phyloP scores from a whole-genome alignment of 345 rosid genomes.

The Gossypium ekmanianum region DNA sequence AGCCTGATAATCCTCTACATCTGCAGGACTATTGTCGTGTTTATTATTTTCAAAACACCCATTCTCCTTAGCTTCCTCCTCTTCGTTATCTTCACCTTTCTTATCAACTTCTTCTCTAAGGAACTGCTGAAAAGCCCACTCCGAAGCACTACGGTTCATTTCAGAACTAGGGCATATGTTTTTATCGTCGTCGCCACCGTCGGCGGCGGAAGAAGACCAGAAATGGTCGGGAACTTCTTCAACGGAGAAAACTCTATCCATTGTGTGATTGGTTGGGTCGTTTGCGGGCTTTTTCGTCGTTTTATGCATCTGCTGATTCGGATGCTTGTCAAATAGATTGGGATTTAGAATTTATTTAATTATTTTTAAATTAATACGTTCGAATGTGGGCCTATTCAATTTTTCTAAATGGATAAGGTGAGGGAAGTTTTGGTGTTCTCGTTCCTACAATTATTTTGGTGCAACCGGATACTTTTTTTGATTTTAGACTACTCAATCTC shows the following conservation, averaged over 20 bases:
- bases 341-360: neutral
- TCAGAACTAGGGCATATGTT: neutral
- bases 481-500: too few relatives aligned
- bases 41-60: constrained; percentile 1
- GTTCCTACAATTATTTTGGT: neutral
- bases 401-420: neutral
- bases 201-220: constrained; percentile 33
- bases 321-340: constrained; percentile 1
- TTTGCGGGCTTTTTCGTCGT: neutral
- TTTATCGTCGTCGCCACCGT: neutral
- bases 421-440: neutral
- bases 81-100: constrained; percentile 1
- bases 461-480: neutral
- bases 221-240: constrained; percentile 62
- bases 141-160: constrained; percentile 64
- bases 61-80: neutral
- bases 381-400: neutral
- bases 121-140: constrained; percentile 77
- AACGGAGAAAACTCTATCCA: constrained; percentile 56
- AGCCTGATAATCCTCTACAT: constrained; percentile 48
- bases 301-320: constrained; percentile 6
- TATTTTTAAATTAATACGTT: neutral
- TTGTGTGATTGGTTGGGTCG: constrained; percentile 15
- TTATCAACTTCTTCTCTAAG: constrained; percentile 36
- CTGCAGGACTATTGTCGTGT: constrained; percentile 18